Percentiles rank a stretch among this genome's conserved stretches.
These are phyloP conservation scores for Lactuca saligna DNA, from an alignment of 129 eudicot genomes.

Conservation along the genomic window DNA sequence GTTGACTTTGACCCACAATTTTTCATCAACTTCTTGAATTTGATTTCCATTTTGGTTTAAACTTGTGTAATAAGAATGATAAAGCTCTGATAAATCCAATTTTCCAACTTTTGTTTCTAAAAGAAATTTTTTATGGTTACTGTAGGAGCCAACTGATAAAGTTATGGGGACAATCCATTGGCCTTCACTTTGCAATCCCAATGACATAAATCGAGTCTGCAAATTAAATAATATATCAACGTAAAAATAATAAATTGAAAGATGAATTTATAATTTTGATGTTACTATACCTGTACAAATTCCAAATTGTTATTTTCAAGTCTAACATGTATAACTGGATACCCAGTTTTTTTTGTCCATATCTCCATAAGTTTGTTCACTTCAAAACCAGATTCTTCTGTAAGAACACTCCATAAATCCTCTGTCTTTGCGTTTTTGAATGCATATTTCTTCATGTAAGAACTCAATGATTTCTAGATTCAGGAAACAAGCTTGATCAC, in stretches of 20 bases:
- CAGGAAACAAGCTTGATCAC: conserved; percentile 31
- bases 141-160: conserved; percentile 45
- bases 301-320: conserved; percentile 37
- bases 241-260: not conserved
- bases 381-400: conserved; percentile 53
- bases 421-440: conserved; percentile 47
- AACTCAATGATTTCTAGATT: conserved; percentile 45
- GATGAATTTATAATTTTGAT: not conserved
- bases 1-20: conserved; percentile 46
- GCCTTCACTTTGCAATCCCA: conserved; percentile 44
- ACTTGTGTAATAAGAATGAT: conserved; percentile 25
- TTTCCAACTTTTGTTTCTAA: conserved; percentile 41
- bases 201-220: conserved; percentile 45
- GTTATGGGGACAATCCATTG: conserved; percentile 52
- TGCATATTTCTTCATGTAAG: conserved; percentile 53
- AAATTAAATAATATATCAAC: conserved; percentile 10
- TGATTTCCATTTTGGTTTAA: conserved; percentile 10
- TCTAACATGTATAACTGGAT: conserved; percentile 45
- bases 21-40: conserved; percentile 27
- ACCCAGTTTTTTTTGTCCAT: conserved; percentile 65
- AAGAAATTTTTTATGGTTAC: conserved; percentile 28
- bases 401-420: conserved; percentile 50
- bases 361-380: conserved; percentile 47
- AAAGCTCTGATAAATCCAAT: conserved; percentile 34
- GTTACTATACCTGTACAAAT: conserved; percentile 46